Percentiles rank a stretch among this genome's conserved stretches.
phyloP scores from a whole-genome alignment of 768 basidiomycete species.

The Rhodocollybia butyracea region DNA sequence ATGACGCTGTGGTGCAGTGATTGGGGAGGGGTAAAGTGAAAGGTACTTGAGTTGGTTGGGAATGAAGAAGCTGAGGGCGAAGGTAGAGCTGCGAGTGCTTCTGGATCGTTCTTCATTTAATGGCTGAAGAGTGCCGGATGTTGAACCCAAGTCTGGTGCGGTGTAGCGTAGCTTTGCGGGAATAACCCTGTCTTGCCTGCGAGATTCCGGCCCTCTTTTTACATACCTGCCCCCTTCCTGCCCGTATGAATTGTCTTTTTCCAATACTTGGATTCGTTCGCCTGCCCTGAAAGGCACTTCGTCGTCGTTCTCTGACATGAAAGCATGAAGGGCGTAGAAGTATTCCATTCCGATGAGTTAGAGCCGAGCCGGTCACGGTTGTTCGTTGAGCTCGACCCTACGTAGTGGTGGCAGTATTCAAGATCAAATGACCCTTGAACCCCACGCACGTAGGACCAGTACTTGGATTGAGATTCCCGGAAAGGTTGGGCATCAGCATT shows the following conservation, averaged over 20 bases:
- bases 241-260: constrained; percentile 88
- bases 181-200: constrained; percentile 87
- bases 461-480: no score
- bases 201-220: constrained; percentile 72
- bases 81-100: constrained; percentile 22
- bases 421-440: no score
- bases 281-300: constrained; percentile 85
- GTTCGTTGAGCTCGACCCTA: no score
- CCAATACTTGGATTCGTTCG: constrained; percentile 84
- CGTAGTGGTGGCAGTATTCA: no score
- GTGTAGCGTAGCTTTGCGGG: constrained; percentile 82
- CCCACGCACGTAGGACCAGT: no score
- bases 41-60: constrained; percentile 4
- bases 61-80: constrained; percentile 23
- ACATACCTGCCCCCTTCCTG: constrained; percentile 92
- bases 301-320: constrained; percentile 89
- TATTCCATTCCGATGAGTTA: no score
- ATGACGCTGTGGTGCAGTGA: constrained; percentile 44
- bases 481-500: no score
- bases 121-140: constrained; percentile 32
- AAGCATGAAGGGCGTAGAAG: constrained; percentile 87
- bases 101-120: constrained; percentile 44
- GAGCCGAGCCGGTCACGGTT: no score
- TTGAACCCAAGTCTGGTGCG: constrained; percentile 34
- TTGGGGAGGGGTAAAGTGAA: constrained; percentile 2